phyloP scores from a whole-genome alignment of 2,329 filamentous ascomycete genomes.

The Colletotrichum sansevieriae region DNA sequence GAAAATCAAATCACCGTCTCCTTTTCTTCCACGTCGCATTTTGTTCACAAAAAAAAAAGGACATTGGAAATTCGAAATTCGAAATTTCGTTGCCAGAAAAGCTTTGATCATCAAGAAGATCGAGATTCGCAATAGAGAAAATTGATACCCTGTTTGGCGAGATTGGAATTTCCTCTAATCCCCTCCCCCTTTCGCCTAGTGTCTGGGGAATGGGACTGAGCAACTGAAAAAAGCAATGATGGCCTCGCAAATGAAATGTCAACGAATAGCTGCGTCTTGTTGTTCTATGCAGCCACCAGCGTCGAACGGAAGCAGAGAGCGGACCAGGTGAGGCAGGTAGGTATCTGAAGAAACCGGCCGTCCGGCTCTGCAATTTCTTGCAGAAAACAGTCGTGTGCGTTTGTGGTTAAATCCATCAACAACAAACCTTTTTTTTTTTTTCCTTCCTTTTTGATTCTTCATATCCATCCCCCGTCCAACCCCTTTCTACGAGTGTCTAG shows the following conservation, averaged over 20 bases:
- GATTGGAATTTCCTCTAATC: constrained; percentile 9
- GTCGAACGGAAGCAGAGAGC: neutral
- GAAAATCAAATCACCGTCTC: neutral
- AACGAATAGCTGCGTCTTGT: neutral
- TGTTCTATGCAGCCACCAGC: neutral
- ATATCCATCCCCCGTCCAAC: constrained; percentile 7
- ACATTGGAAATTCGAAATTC: neutral
- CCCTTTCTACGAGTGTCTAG: constrained; percentile 21
- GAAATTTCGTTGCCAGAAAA: neutral
- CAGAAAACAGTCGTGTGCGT: constrained; percentile 6
- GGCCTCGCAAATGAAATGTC: constrained; percentile 7
- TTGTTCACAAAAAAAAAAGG: neutral
- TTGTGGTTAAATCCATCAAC: constrained; percentile 10
- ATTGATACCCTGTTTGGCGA: constrained; percentile 19
- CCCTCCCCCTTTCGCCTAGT: neutral
- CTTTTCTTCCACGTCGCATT: constrained; percentile 11
- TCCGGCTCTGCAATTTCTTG: constrained; percentile 21
- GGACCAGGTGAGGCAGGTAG: constrained; percentile 9
- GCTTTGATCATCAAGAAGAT: constrained; percentile 10
- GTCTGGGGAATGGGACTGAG: neutral
- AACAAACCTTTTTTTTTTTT: neutral
- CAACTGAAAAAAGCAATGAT: constrained; percentile 11
- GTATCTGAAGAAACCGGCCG: constrained; percentile 15
- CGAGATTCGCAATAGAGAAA: constrained; percentile 8
- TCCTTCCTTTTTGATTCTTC: neutral